phyloP scores from a whole-genome alignment of 768 basidiomycete genomes.

The Lactifluus piperatus region DNA sequence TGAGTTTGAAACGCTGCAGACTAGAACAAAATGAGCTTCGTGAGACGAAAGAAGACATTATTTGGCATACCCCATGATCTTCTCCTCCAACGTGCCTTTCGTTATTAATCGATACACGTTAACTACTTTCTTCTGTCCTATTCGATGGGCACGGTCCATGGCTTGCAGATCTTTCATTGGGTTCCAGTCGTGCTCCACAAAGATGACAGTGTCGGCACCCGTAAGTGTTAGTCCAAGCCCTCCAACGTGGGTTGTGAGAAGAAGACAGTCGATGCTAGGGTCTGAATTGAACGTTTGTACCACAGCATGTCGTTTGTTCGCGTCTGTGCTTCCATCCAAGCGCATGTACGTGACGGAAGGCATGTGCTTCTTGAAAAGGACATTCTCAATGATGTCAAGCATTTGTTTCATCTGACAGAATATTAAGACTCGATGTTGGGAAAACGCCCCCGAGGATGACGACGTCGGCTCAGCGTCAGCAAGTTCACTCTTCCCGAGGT shows the following conservation, averaged over 20 bases:
- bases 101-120: constrained; percentile 98
- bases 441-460: constrained; percentile 44
- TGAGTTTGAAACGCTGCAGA: constrained; percentile 96
- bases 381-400: constrained; percentile 94
- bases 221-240: constrained; percentile 94
- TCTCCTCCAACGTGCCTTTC: constrained; percentile 94
- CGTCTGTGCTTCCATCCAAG: constrained; percentile 86
- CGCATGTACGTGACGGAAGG: constrained; percentile 98
- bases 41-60: background rate
- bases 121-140: constrained; percentile 98
- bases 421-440: constrained; percentile 97
- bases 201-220: constrained; percentile 98
- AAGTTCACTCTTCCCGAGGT: constrained; percentile 58
- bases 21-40: constrained; percentile 34
- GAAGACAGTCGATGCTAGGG: constrained; percentile 92
- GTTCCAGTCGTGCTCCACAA: constrained; percentile 99
- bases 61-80: constrained; percentile 90
- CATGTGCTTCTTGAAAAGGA: constrained; percentile 87
- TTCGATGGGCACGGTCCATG: constrained; percentile 97
- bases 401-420: constrained; percentile 99
- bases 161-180: constrained; percentile 99
- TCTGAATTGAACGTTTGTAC: constrained; percentile 98
- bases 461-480: constrained; percentile 47
- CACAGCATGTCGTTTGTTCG: constrained; percentile 89
- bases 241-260: constrained; percentile 95